Evolutionary conservation across 306 rosid species (phyloP).

Genomic region (Malus sylvestris): DNA sequence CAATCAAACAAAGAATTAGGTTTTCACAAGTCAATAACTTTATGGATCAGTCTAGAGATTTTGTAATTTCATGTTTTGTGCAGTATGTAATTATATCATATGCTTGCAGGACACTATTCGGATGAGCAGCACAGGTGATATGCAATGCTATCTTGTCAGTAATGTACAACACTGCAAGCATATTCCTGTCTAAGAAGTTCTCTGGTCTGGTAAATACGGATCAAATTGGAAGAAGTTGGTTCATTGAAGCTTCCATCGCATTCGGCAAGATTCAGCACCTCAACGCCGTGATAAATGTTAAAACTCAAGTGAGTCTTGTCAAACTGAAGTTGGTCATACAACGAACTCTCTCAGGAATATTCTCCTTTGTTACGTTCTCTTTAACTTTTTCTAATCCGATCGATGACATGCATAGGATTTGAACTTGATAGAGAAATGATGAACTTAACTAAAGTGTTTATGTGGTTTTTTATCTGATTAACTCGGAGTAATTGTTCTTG

Average conservation of each 20-base stretch:
- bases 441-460: background rate
- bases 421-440: background rate
- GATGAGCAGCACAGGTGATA: conserved; percentile 50
- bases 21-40: background rate
- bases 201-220: conserved; percentile 40
- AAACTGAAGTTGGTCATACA: conserved; percentile 17
- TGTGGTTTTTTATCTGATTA: background rate
- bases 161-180: conserved; percentile 59
- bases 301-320: conserved; percentile 62
- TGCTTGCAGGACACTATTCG: conserved; percentile 59
- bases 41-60: background rate
- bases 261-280: conserved; percentile 97
- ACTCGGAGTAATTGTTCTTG: background rate
- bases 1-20: background rate
- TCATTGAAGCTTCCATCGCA: conserved; percentile 69
- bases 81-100: background rate
- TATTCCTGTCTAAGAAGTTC: conserved; percentile 47
- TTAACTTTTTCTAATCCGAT: background rate
- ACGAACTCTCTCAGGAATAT: background rate
- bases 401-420: background rate
- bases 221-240: conserved; percentile 65
- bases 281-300: conserved; percentile 41
- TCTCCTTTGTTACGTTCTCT: too few relatives aligned
- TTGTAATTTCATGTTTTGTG: background rate
- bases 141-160: conserved; percentile 71